Evolutionary conservation across 2,329 filamentous ascomycete species (phyloP).

Genomic region (Zasmidium citrigriseum): DNA sequence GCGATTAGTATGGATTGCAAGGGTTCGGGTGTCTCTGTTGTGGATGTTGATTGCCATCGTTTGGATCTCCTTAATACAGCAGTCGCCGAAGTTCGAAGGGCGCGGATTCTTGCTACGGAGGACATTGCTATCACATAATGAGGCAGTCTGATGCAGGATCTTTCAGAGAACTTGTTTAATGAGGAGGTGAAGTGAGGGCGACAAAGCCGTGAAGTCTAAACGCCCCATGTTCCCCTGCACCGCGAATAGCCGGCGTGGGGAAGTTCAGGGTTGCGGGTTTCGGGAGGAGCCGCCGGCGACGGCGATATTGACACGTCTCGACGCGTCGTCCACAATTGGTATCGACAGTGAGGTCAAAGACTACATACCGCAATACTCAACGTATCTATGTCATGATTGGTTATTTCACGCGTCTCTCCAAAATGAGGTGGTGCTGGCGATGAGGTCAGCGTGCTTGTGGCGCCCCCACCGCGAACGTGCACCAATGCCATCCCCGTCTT

Average conservation of each 20-base stretch:
- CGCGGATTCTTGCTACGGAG: conserved; percentile 23
- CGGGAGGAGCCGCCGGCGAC: not conserved
- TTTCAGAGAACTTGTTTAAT: not conserved
- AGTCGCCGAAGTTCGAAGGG: conserved; percentile 19
- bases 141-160: not conserved
- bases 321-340: not conserved
- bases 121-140: conserved; percentile 18
- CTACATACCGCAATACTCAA: too few species aligned
- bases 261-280: not conserved
- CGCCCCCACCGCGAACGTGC: not conserved
- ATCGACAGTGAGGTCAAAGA: not conserved
- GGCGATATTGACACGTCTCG: not conserved
- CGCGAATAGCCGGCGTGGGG: not conserved
- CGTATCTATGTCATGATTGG: too few species aligned
- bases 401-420: not conserved
- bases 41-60: conserved; percentile 27
- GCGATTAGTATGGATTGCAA: conserved; percentile 80
- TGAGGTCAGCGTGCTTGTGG: not conserved
- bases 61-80: conserved; percentile 19
- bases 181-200: not conserved
- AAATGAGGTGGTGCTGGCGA: not conserved
- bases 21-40: conserved; percentile 25
- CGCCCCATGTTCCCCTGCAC: too few species aligned
- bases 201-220: not conserved
- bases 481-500: too few species aligned